Evolutionary conservation across 1,284 basidiomycete genomes (phyloP).

Genomic region (Naganishia cerealis): DNA sequence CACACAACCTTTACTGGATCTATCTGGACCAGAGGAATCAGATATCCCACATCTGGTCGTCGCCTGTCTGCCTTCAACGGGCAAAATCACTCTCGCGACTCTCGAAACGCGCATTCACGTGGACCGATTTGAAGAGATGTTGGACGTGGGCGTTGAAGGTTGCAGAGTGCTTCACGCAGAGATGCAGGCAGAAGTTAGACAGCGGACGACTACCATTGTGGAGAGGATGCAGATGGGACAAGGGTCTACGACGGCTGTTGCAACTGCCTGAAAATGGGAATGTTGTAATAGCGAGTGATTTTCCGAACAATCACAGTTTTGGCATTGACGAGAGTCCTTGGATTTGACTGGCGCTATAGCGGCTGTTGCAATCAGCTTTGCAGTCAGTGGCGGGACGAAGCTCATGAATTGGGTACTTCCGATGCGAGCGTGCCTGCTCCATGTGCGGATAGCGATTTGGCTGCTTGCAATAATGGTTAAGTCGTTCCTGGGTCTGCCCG

Average conservation of each 20-base stretch:
- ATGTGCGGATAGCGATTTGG: no score
- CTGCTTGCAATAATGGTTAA: no score
- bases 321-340: no score
- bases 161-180: constrained; percentile 75
- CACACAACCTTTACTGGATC: constrained; percentile 76
- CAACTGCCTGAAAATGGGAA: background rate
- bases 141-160: constrained; percentile 74
- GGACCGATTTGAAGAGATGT: constrained; percentile 86
- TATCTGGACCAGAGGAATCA: constrained; percentile 83
- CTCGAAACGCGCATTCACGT: constrained; percentile 94
- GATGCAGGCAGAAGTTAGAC: constrained; percentile 74
- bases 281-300: background rate
- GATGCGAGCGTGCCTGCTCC: no score
- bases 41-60: constrained; percentile 85
- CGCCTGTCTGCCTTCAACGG: constrained; percentile 79
- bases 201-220: constrained; percentile 66
- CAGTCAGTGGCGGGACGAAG: no score
- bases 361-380: no score
- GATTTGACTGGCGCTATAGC: no score
- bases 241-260: constrained; percentile 7
- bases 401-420: no score
- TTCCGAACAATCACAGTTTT: background rate
- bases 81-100: constrained; percentile 79
- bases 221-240: constrained; percentile 44
- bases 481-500: no score